These are phyloP conservation scores for Arthrinium puccinioides DNA, from an alignment of 2,329 filamentous ascomycete genomes.

Conservation along the genomic window DNA sequence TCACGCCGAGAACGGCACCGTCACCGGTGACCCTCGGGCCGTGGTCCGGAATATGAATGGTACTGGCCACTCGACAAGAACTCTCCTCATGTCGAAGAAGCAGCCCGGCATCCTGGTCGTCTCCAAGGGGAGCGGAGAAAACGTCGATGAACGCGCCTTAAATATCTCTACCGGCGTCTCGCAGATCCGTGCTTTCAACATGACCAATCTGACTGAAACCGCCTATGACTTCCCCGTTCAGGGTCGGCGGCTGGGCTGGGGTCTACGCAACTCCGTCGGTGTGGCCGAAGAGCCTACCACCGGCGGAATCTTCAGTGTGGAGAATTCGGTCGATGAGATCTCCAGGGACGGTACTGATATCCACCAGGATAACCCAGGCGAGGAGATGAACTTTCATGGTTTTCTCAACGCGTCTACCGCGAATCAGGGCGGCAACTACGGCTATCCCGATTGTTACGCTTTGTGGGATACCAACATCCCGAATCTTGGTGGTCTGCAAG, in stretches of 20 bases:
- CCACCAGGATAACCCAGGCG: constrained; percentile 61
- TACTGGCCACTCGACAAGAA: constrained; percentile 57
- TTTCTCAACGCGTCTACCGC: constrained; percentile 27
- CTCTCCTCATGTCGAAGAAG: constrained; percentile 52
- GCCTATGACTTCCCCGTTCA: constrained; percentile 36
- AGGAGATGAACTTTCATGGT: constrained; percentile 68
- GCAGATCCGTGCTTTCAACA: constrained; percentile 49
- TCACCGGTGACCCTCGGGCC: constrained; percentile 33
- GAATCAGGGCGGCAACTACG: constrained; percentile 45
- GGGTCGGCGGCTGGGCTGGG: constrained; percentile 54
- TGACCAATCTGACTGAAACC: constrained; percentile 18
- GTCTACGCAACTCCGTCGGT: constrained; percentile 65
- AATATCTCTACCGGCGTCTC: constrained; percentile 44
- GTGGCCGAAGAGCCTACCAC: constrained; percentile 51
- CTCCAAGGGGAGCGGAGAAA: constrained; percentile 55
- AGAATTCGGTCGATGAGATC: constrained; percentile 63
- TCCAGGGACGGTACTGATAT: constrained; percentile 51
- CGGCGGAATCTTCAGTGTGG: constrained; percentile 51
- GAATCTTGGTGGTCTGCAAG: constrained; percentile 27
- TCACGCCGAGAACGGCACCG: constrained; percentile 39
- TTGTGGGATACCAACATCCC: constrained; percentile 51
- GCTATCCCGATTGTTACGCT: constrained; percentile 63
- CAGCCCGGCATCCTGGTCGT: constrained; percentile 54
- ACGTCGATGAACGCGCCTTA: constrained; percentile 50
- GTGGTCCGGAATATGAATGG: constrained; percentile 56